phyloP scores from a whole-genome alignment of 1,139 yeast genomes.

The Yamadazyma jaroonii region DNA sequence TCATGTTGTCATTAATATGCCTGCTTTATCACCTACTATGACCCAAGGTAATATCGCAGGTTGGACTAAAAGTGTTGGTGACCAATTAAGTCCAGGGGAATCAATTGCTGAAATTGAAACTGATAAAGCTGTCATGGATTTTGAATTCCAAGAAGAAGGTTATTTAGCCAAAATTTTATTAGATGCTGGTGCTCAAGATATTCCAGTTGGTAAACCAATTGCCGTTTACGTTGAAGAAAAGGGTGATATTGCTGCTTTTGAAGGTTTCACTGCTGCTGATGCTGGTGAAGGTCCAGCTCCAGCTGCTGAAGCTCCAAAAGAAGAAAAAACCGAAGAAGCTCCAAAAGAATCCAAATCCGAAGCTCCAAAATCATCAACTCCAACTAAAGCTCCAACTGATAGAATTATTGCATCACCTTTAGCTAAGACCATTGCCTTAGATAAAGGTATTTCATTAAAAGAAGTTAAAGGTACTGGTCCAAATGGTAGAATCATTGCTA shows the following conservation, averaged over 20 bases:
- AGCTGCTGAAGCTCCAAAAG: slow-evolving; percentile 29
- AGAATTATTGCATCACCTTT: slow-evolving; percentile 93
- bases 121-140: slow-evolving; percentile 98
- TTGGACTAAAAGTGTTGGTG: slow-evolving; percentile 91
- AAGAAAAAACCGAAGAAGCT: slow-evolving; percentile 25
- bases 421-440: slow-evolving; percentile 92
- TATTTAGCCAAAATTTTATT: slow-evolving; percentile 86
- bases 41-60: slow-evolving; percentile 87
- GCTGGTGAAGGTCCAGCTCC: slow-evolving; percentile 59
- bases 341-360: slow-evolving; percentile 23
- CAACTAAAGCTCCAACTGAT: slow-evolving; percentile 36
- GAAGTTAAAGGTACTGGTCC: slow-evolving; percentile 92
- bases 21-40: slow-evolving; percentile 98
- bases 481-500: slow-evolving; percentile 86
- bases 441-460: slow-evolving; percentile 85
- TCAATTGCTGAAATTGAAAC: slow-evolving; percentile 96
- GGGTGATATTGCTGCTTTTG: slow-evolving; percentile 83
- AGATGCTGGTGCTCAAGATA: slow-evolving; percentile 83
- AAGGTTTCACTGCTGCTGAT: slow-evolving; percentile 78
- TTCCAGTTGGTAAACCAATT: slow-evolving; percentile 92
- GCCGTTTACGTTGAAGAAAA: slow-evolving; percentile 94
- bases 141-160: slow-evolving; percentile 98
- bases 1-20: slow-evolving; percentile 78
- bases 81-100: slow-evolving; percentile 84
- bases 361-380: slow-evolving; percentile 22